phyloP scores from a whole-genome alignment of 2,329 filamentous ascomycete genomes.

The Paecilomyces formosus region DNA sequence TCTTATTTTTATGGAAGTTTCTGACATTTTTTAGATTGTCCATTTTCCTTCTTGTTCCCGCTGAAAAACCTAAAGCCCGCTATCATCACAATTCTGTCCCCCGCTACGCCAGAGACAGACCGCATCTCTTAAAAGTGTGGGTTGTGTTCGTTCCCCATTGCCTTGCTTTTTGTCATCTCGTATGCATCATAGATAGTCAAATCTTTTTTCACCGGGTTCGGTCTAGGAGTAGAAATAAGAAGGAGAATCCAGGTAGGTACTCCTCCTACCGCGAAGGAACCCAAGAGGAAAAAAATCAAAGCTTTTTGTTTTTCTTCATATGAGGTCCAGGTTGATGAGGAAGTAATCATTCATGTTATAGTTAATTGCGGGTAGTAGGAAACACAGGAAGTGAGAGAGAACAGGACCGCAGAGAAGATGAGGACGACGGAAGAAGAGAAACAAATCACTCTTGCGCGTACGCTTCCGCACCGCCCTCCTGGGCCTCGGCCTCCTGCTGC shows the following conservation, averaged over 20 bases:
- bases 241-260: background rate
- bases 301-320: background rate
- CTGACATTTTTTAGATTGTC: background rate
- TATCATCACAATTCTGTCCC: background rate
- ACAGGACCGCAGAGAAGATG: conserved; percentile 14
- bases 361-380: conserved; percentile 31
- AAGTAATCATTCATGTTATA: conserved; percentile 19
- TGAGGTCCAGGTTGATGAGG: background rate
- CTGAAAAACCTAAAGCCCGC: background rate
- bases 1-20: background rate
- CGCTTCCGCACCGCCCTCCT: conserved; percentile 38
- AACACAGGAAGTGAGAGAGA: conserved; percentile 19
- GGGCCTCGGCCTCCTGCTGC: conserved; percentile 46
- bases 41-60: background rate
- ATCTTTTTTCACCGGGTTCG: background rate
- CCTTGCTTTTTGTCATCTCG: background rate
- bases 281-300: background rate
- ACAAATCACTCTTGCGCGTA: conserved; percentile 40
- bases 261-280: background rate
- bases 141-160: background rate
- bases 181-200: background rate
- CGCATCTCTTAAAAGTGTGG: background rate
- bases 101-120: background rate
- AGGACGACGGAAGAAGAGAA: conserved; percentile 19
- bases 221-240: background rate